Conservation (phyloP, 2,329 filamentous ascomycete genomes). For the Penicillium concentricum region DNA sequence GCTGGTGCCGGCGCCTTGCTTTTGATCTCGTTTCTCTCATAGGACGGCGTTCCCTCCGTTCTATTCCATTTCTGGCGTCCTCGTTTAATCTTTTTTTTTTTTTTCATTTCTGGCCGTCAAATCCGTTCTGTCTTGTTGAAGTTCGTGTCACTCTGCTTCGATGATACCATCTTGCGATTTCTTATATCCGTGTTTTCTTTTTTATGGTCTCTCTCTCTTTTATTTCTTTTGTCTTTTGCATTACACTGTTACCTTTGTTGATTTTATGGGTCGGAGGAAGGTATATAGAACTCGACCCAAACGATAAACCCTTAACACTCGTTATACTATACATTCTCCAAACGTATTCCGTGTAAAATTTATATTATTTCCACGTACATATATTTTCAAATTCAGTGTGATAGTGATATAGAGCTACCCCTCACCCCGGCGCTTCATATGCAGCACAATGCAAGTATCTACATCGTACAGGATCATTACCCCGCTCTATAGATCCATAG, state of each 20-base stretch:
- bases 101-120: slow-evolving; percentile 11
- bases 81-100: slow-evolving; percentile 18
- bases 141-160: slow-evolving; percentile 33
- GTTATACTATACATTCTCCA: background rate
- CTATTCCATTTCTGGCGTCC: slow-evolving; percentile 26
- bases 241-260: background rate
- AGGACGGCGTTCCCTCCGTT: slow-evolving; percentile 26
- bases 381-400: background rate
- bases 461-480: no score
- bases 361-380: slow-evolving; percentile 10
- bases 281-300: slow-evolving; percentile 23
- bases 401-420: background rate
- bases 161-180: slow-evolving; percentile 41
- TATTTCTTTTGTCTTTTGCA: slow-evolving; percentile 11
- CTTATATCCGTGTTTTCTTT: slow-evolving; percentile 7
- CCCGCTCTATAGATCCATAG: no score
- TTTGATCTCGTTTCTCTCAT: slow-evolving; percentile 20
- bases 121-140: slow-evolving; percentile 15
- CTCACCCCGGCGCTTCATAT: slow-evolving; percentile 1
- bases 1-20: slow-evolving; percentile 20
- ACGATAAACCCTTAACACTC: slow-evolving; percentile 14
- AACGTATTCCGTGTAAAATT: background rate
- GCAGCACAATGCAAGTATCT: no score
- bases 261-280: slow-evolving; percentile 15
- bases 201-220: background rate